Conservation (phyloP, 176 grass and related monocot species). For the Cymbopogon citratus region DNA sequence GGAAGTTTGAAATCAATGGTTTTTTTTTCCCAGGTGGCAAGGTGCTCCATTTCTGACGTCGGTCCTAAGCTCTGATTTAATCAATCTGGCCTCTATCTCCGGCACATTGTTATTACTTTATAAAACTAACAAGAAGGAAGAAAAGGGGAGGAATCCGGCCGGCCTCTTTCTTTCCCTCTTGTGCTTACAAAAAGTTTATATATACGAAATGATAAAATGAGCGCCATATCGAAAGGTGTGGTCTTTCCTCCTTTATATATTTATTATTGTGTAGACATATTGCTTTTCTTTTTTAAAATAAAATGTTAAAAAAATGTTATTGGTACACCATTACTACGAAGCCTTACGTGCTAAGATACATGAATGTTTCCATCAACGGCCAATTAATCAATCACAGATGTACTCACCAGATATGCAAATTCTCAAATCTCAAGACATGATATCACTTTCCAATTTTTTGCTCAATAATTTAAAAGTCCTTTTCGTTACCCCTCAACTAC, state of each 20-base stretch:
- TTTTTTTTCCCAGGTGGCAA: not conserved
- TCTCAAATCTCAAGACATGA: too few relatives aligned
- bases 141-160: not conserved
- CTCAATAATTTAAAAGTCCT: not conserved
- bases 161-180: not conserved
- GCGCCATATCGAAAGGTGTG: not conserved
- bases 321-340: not conserved
- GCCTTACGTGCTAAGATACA: slow-evolving; percentile 22
- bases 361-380: not conserved
- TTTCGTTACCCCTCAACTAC: not conserved
- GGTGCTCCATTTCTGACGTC: not conserved
- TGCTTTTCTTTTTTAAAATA: not conserved
- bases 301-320: not conserved
- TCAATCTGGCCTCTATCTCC: not conserved
- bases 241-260: not conserved
- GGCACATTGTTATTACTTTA: not conserved
- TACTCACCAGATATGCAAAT: not conserved
- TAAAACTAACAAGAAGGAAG: not conserved
- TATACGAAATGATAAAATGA: not conserved
- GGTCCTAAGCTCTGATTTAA: not conserved
- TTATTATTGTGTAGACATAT: not conserved
- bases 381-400: not conserved
- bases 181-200: not conserved
- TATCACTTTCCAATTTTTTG: not conserved
- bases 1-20: not conserved